Evolutionary conservation across 768 basidiomycete genomes (phyloP), one percentile per base, ranked within the genome.

Genomic region (Lactifluus piperatus): DNA sequence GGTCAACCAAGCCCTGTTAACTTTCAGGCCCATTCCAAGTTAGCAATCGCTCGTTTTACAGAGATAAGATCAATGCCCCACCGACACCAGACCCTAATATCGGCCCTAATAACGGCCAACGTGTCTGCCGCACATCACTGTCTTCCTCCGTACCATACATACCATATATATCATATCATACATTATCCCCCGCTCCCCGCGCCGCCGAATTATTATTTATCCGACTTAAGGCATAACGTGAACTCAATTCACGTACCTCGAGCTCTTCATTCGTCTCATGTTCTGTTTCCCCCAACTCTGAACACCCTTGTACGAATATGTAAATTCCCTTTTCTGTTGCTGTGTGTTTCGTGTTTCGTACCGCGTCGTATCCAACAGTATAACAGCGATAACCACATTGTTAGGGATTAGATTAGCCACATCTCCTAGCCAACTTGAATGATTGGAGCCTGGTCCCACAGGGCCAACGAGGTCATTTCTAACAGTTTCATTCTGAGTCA

Each of bases 121-220:
- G 60, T 61, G 60, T 61, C 55, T n/a, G n/a, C n/a, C 60, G 50
- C 54, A 36, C 49, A 61, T 61, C 60, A 56, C 60, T 55, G 60
- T 56, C 55, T 51, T 47, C 37, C 45, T 50, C 60, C 54, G 56
- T 58, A 53, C 27, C 51, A 53, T 53, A 53, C 36, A 30, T 27
- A 39, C 57, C 53, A 59, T 49, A 32, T 50, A 24, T 55, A 45
- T 55, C 58, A 37, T 55, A 16, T 41, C 50, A 56, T 47, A 51
- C 45, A 61, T 56, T 61, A 47, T 56, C 48, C 48, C 48, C 58
- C 58, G 58, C 48, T 60, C 51, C 45, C 58, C 54, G 58, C 43
- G 57, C 54, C n/a, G n/a, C n/a, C 30, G 37, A 57, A 48, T 43
- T 7, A 43, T 51, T 44, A 30, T 57, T 51, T 49, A 58, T 58